Evolutionary conservation across 2,329 filamentous ascomycete genomes (phyloP), one percentile per base, ranked within the genome.

Genomic region (Trichoderma arundinaceum): DNA sequence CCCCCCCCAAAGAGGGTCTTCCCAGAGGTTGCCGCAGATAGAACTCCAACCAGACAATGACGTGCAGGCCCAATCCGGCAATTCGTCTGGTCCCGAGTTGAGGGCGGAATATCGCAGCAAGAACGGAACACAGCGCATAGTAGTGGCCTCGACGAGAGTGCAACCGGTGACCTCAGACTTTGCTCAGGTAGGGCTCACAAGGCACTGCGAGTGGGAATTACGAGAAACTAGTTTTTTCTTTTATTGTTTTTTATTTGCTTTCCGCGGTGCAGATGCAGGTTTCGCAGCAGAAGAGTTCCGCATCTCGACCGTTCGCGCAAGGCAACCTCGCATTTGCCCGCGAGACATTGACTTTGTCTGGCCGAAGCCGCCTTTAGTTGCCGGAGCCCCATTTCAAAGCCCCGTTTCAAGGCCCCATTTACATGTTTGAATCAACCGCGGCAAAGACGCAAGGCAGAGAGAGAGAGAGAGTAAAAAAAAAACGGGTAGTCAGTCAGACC

Each of bases 1-100:
- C 33, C 5, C 33, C 33, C 8, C 32, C 46, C 15, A 22, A 32
- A 28, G 58, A 61, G 46, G 58, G 35, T 49, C 22, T 3, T 19
- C 13, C 22, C 35, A 33, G 22, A 19, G 38, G 32, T n/a, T 22
- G 32, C n/a, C 41, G 15, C 9, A 59, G 38, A 41, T 17, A 19
- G 58, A 53, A 35, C 46, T 52, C 48, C 41, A 58, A 48, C 43
- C 58, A 43, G 43, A 58, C 44, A 48, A 51, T 46, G 46, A 65
- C 39, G 61, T 57, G 54, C 63, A 51, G 44, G 35, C 63, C 53
- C 22, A 65, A 65, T 65, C 35, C 46, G 63, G 63, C 9, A 65
- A 59, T 59, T 65, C 53, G 63, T 65, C 63, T 64, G 13, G 43
- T 19, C 44, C 32, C 13, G 32, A 15, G 8, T 15, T 12, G 38